Evolutionary conservation across 352 stramenopile genomes (phyloP), one percentile per base, ranked within the genome.

Genomic region (Globisporangium splendens): DNA sequence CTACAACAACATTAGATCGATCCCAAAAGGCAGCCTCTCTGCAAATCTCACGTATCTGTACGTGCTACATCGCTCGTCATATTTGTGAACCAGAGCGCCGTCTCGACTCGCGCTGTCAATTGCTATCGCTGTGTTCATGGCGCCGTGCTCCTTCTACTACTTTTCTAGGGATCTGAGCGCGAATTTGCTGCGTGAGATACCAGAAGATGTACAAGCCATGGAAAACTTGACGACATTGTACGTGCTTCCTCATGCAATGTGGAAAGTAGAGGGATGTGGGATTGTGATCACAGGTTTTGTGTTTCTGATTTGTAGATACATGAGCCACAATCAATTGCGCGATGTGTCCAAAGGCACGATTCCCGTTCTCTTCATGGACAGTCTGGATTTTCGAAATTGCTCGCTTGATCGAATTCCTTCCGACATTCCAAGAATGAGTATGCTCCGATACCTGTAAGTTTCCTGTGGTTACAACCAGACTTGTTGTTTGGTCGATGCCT

Each of bases 171-270:
- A 39, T 8, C 8, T 59, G 53, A 39, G 41, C 21, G 11, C 38
- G 1, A 59, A 59, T 12, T 11, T 51, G 8, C 39, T 59, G 1
- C 14, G 18, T 17, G 41, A 49, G n/a, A 48, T 59, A 6, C 53
- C 53, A 14, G 15, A 50, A 42, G 53, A 59, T 20, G 31, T 59
- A 6, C 22, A 41, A 14, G 28, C 49, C 11, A 59, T 59, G 53
- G 10, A 18, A 15, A 28, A 28, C 8, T 15, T 59, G 20, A 39
- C 17, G 14, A 41, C 5, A 47, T 39, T 59, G 53, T 59, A 50
- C 39, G 53, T 31, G 5, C 24, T 31, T 31, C 24, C 24, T 31
- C 24, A 31, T 31, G 24, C 24, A 31, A 31, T 31, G 2, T 31
- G 5, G 2, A 31, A 31, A 31, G 24, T 31, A 31, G 24, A 31